Evolutionary conservation across 2,329 filamentous ascomycete species (phyloP).

Genomic region (Xylariales sp.): DNA sequence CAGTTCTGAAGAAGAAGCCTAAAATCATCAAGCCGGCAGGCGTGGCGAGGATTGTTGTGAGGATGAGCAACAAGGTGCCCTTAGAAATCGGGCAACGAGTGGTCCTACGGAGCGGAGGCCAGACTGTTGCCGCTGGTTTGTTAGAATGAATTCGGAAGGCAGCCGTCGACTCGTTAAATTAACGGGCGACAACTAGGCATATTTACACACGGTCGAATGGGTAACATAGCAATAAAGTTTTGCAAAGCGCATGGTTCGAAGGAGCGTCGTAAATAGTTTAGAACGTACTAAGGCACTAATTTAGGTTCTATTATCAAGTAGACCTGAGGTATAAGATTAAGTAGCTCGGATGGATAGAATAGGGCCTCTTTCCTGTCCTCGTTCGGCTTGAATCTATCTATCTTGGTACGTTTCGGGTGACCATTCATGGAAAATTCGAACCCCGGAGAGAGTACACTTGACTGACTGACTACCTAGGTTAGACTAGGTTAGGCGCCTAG

Average conservation of each 20-base stretch:
- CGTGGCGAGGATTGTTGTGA: slow-evolving; percentile 81
- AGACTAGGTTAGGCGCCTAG: too few relatives aligned
- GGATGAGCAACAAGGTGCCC: slow-evolving; percentile 78
- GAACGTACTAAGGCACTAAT: not conserved
- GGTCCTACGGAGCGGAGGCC: slow-evolving; percentile 81
- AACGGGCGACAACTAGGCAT: not conserved
- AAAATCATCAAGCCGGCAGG: slow-evolving; percentile 83
- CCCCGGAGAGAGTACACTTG: not conserved
- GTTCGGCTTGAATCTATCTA: not conserved
- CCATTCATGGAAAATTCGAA: not conserved
- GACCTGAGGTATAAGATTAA: not conserved
- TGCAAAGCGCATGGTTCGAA: not conserved
- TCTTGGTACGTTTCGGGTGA: not conserved
- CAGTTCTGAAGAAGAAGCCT: slow-evolving; percentile 83
- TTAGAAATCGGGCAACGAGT: slow-evolving; percentile 84
- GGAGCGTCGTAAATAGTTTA: not conserved
- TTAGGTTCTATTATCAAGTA: not conserved
- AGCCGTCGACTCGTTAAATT: not conserved
- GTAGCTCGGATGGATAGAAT: not conserved
- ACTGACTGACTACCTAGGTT: too few relatives aligned
- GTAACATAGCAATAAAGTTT: not conserved
- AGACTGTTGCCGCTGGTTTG: slow-evolving; percentile 88
- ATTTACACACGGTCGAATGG: too few relatives aligned
- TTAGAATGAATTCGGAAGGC: slow-evolving; percentile 67
- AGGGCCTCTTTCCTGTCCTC: not conserved